A percentile compares a stretch with the other conserved stretches of the same genome.
Evolutionary conservation across 2,329 filamentous ascomycete species (phyloP).

Genomic region (Ascochyta fabae): DNA sequence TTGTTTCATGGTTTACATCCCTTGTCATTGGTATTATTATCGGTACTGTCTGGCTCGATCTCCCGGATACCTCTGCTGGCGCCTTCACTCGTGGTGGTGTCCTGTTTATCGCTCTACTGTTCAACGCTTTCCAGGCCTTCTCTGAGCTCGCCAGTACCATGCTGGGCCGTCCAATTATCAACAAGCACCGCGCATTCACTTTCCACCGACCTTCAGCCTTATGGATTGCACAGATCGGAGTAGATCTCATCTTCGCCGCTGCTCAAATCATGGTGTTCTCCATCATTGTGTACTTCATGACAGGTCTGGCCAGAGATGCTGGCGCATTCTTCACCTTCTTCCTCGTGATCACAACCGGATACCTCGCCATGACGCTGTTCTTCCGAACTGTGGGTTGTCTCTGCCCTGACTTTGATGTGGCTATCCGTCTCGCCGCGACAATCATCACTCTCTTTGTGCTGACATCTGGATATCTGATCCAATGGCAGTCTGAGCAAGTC

Average conservation of each 20-base stretch:
- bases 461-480: slow-evolving; percentile 83
- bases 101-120: slow-evolving; percentile 78
- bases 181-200: slow-evolving; percentile 83
- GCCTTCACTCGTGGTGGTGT: slow-evolving; percentile 84
- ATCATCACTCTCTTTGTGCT: slow-evolving; percentile 83
- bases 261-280: slow-evolving; percentile 66
- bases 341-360: slow-evolving; percentile 52
- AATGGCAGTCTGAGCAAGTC: slow-evolving; percentile 74
- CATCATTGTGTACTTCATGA: slow-evolving; percentile 60
- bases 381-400: slow-evolving; percentile 64
- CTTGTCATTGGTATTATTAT: slow-evolving; percentile 79
- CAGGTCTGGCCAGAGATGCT: slow-evolving; percentile 53
- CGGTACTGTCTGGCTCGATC: slow-evolving; percentile 78
- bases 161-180: slow-evolving; percentile 76
- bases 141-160: slow-evolving; percentile 77
- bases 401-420: slow-evolving; percentile 83
- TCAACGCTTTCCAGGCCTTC: slow-evolving; percentile 89
- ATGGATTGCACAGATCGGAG: slow-evolving; percentile 82
- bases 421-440: slow-evolving; percentile 78
- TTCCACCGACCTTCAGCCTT: slow-evolving; percentile 83
- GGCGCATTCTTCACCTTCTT: slow-evolving; percentile 58
- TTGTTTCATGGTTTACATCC: slow-evolving; percentile 72
- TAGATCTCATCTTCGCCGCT: slow-evolving; percentile 76
- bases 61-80: slow-evolving; percentile 67
- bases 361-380: slow-evolving; percentile 54